Evolutionary conservation across 805 yeast genomes (phyloP).

Genomic region (Yarrowia keelungensis): DNA sequence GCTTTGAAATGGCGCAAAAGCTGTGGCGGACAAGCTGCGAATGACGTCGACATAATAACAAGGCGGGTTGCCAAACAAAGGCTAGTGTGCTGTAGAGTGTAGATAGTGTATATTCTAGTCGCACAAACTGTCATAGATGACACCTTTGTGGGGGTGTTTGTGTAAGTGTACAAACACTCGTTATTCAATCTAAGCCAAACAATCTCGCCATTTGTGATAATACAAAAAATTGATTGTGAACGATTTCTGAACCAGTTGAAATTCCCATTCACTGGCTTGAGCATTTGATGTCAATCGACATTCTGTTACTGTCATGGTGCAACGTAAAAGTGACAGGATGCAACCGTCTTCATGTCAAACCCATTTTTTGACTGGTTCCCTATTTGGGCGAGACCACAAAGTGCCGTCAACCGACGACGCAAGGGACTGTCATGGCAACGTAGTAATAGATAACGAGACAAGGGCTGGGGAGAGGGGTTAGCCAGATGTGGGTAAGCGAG

Average conservation of each 20-base stretch:
- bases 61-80: neutral
- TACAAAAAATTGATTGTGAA: no score
- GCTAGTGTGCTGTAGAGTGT: slow-evolving; percentile 24
- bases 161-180: no score
- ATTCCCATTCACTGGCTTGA: neutral
- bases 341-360: slow-evolving; percentile 15
- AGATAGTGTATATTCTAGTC: slow-evolving; percentile 34
- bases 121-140: slow-evolving; percentile 10
- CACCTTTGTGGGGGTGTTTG: neutral
- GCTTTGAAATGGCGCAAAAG: slow-evolving; percentile 9
- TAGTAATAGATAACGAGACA: slow-evolving; percentile 14
- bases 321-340: slow-evolving; percentile 7
- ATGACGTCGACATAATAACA: slow-evolving; percentile 8
- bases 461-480: slow-evolving; percentile 27
- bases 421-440: slow-evolving; percentile 30
- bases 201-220: no score
- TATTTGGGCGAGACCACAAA: neutral
- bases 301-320: neutral
- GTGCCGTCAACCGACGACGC: slow-evolving; percentile 32
- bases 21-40: neutral
- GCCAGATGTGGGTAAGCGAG: neutral
- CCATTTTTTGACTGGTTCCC: slow-evolving; percentile 2
- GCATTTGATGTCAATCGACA: neutral
- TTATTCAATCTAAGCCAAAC: no score
- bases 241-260: no score